Base-by-base conservation (phyloP, 2,329 filamentous ascomycete genomes). In the Colletotrichum scovillei region DNA sequence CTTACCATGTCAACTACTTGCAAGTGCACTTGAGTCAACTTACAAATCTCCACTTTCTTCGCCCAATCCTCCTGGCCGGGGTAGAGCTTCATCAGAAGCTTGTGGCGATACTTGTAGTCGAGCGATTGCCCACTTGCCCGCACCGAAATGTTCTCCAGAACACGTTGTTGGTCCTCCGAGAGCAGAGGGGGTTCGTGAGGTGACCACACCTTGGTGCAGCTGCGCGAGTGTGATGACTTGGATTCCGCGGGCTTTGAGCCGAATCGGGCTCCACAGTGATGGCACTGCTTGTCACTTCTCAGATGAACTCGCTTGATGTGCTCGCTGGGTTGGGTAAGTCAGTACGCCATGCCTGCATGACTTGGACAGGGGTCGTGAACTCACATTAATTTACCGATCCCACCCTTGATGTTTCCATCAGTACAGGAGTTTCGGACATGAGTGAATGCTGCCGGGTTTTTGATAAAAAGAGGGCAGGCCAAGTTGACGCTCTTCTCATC, bases 331-430 rank as follows among this genome's bases (percentile, higher is more conserved):
- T 22, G 35, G 52, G 56, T 68, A 24, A 35, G 69, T 69, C 38
- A 63, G 38, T n/a, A 66, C 9, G 24, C 11, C 7, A 30, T 38
- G 14, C 63, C n/a, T 28, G 42, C 28, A 56, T 56, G 42, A 52
- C 14, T 16, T 26, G 9, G 19, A 60, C 3, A 26, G 53, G 26
- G 24, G 24, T 24, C 5, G 14, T 22, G n/a, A 14, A 59, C 71
- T 70, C 38, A 73, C 71, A 73, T 73, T 24, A 73, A 56, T 67
- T 73, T 73, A n/a, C 71, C 71, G 7, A 73, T 73, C 2, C 71
- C 71, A 4, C 71, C 71, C 49, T 73, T 73, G 56, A 73, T 73
- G 62, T 73, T 73, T 19, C 71, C 71, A 38, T 73, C 71, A 5
- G 71, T 73, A 8, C 71, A 73, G 1, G 71, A 73, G 35, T 73